phyloP scores from a whole-genome alignment of 768 basidiomycete species.

The Kwoniella botswanensis region DNA sequence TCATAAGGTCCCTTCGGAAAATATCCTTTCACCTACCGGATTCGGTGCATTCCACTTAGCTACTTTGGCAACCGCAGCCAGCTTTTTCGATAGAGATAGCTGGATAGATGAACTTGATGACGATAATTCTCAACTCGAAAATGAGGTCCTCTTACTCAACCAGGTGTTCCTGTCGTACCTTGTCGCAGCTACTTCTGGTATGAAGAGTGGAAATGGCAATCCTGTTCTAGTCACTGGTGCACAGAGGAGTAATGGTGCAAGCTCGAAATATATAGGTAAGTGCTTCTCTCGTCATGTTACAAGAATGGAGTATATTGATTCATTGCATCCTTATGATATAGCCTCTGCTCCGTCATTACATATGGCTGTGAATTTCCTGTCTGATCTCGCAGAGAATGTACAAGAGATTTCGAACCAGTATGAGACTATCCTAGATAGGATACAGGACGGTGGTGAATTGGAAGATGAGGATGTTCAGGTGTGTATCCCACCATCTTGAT shows the following conservation, averaged over 20 bases:
- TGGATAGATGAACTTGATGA: slow-evolving; percentile 65
- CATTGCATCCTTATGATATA: neutral
- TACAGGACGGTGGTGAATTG: slow-evolving; percentile 33
- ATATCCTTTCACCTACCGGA: slow-evolving; percentile 67
- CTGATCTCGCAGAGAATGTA: slow-evolving; percentile 36
- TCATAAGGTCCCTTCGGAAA: slow-evolving; percentile 73
- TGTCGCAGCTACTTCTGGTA: slow-evolving; percentile 35
- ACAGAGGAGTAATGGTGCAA: slow-evolving; percentile 21
- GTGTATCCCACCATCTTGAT: neutral
- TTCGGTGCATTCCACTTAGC: slow-evolving; percentile 86
- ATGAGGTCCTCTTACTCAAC: slow-evolving; percentile 33
- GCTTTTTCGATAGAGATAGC: slow-evolving; percentile 67
- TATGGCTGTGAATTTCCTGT: slow-evolving; percentile 34
- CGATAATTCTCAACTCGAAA: slow-evolving; percentile 24
- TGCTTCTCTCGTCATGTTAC: slow-evolving; percentile 2
- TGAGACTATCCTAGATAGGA: slow-evolving; percentile 29
- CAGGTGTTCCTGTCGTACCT: slow-evolving; percentile 47
- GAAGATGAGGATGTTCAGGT: slow-evolving; percentile 34
- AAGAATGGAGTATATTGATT: neutral
- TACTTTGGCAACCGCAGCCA: slow-evolving; percentile 74
- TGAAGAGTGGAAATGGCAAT: slow-evolving; percentile 41
- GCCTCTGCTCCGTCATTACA: slow-evolving; percentile 47
- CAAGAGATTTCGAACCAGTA: slow-evolving; percentile 37
- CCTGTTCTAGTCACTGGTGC: slow-evolving; percentile 51
- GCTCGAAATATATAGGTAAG: slow-evolving; percentile 37